Evolutionary conservation across 179 eudicot genomes (phyloP), one percentile per base, ranked within the genome.

Genomic region (Spinacia oleracea): DNA sequence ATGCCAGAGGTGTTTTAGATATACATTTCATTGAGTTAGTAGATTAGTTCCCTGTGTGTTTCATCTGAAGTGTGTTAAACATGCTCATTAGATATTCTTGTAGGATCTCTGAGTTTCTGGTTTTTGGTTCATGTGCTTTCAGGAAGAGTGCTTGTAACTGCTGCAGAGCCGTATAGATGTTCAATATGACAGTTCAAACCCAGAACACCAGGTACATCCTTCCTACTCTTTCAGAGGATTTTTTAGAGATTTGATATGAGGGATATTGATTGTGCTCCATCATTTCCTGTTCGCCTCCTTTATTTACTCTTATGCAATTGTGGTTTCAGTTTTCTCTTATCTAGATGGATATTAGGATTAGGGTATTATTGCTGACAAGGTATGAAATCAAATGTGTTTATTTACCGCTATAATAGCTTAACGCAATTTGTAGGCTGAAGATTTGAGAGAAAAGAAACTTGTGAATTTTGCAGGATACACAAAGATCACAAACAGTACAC

Each of bases 141-240:
- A 96, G 99, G 99, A 95, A 86, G 97, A 89, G 64, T 88, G 99
- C 84, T 85, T 96, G 78, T 89, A 45, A 66, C 91, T 87, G 82
- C 86, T 96, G 69, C 98, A 96, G 85, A 89, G 79, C 35, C 97
- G 97, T 45, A 85, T 96, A 77, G 93, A 91, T 83, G 84, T 95
- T 77, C 66, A 87, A 62, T 95, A 91, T 87, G 96, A 95, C 82
- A 77, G 96, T 85, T 90, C 97, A 67, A 80, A 86, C 77, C 89
- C 81, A 40, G 93, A 90, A 73, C 99, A 96, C 80, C 96, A 96
- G 99, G 99, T 90, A 77, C 77, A 64, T 62, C 76, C 75, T 34
- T 3, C 7, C 1, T 23, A 21, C 45, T 59, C 32, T 25, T 53
- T n/a, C 11, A 32, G 8, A 10, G 38, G 27, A 14, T 15, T 68